phyloP scores from a whole-genome alignment of 225 moss, liverwort and hornwort genomes.

The Physcomitrellopsis africana region DNA sequence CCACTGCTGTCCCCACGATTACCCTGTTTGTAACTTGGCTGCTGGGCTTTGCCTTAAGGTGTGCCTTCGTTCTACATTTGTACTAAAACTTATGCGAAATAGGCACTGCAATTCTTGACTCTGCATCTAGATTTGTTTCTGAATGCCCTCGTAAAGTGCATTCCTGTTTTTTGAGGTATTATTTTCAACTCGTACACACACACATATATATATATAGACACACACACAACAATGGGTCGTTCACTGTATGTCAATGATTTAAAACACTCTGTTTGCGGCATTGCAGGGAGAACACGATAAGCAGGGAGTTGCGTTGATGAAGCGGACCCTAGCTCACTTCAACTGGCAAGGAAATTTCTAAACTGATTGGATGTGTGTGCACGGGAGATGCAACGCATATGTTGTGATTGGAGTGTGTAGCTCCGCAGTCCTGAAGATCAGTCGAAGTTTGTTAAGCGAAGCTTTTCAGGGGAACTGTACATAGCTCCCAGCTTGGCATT shows the following conservation, averaged over 20 bases:
- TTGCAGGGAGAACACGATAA: slow-evolving; percentile 41
- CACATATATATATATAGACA: too few species aligned
- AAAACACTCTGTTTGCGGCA: background rate
- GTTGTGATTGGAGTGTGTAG: slow-evolving; percentile 27
- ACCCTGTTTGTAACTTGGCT: slow-evolving; percentile 47
- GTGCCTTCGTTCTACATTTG: background rate
- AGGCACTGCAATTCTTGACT: background rate
- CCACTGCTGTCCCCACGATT: slow-evolving; percentile 86
- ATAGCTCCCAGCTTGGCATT: slow-evolving; percentile 1
- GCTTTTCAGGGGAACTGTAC: slow-evolving; percentile 12
- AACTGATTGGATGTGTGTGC: slow-evolving; percentile 22
- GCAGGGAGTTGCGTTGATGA: slow-evolving; percentile 54
- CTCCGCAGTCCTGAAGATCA: slow-evolving; percentile 4
- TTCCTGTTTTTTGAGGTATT: too few species aligned
- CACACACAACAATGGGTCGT: background rate
- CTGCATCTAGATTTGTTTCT: background rate
- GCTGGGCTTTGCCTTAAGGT: slow-evolving; percentile 76
- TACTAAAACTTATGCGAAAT: background rate
- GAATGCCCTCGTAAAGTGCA: too few species aligned
- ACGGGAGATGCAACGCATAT: slow-evolving; percentile 29
- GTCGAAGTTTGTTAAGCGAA: background rate
- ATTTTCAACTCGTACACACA: too few species aligned
- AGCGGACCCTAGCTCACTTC: slow-evolving; percentile 49
- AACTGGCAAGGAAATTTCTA: slow-evolving; percentile 51
- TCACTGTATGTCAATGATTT: background rate